Conservation (phyloP, 2,329 filamentous ascomycete genomes). For the Gremmenia infestans region DNA sequence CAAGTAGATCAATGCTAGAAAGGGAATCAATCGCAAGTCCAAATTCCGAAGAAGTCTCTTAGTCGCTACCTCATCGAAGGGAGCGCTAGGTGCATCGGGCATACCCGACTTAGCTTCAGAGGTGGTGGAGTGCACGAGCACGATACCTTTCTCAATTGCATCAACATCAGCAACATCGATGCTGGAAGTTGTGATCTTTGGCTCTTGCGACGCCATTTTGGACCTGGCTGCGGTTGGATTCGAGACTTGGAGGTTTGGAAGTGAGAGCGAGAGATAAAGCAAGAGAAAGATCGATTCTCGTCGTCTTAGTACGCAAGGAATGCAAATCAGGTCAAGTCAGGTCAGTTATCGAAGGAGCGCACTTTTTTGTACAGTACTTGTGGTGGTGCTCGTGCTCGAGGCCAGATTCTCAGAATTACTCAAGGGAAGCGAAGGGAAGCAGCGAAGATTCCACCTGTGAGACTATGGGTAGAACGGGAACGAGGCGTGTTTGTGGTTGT, state of each 20-base stretch:
- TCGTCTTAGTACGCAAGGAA: too few relatives aligned
- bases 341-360: too few relatives aligned
- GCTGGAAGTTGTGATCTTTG: background rate
- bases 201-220: background rate
- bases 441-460: background rate
- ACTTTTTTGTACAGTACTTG: too few relatives aligned
- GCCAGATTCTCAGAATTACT: background rate
- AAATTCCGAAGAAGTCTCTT: conserved; percentile 25
- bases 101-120: background rate
- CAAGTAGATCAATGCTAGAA: conserved; percentile 48
- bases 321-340: too few relatives aligned
- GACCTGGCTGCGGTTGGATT: background rate
- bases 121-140: background rate
- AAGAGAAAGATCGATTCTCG: background rate
- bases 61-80: conserved; percentile 15
- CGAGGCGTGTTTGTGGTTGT: background rate
- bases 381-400: background rate
- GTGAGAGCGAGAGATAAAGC: background rate
- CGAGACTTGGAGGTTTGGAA: background rate
- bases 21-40: conserved; percentile 32
- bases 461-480: background rate
- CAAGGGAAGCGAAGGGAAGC: background rate
- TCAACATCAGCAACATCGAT: background rate
- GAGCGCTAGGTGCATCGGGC: background rate
- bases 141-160: background rate